Evolutionary conservation across 495 filamentous ascomycete species (phyloP), one percentile per base, ranked within the genome.

Genomic region (Penicillium malachiteum): DNA sequence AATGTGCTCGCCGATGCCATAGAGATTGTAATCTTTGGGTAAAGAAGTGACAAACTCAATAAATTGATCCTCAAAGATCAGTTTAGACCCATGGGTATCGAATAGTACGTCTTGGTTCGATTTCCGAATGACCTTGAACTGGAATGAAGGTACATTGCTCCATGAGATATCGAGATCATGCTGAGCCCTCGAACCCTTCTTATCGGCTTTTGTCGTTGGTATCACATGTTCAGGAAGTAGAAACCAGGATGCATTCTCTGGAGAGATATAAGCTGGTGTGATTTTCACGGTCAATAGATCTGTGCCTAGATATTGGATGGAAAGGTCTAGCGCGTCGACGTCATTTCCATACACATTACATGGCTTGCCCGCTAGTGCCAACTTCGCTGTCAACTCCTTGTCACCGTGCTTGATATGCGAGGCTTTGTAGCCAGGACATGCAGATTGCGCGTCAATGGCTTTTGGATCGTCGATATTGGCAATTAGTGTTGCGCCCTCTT

Each of bases 401-500:
- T 60, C 35, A n/a, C 69, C 77, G 11, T 72, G 58, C 33, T 74
- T 52, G 11, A 85, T 73, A 57, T 81, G 70, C 5, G 71, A 76
- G 3, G 82, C 84, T 42, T 60, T 82, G 62, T 87, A 87, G 1
- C 84, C 84, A 17, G 84, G 84, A 61, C 84, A 87, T 2, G 84
- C 82, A 3, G 76, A 71, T 67, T 94, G 91, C 2, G 86, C 81
- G 67, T 91, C 73, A 48, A 87, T 72, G 13, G 90, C 89, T 34
- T 87, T 44, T 9, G 88, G 85, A 58, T 92, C 89, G 40, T 84
- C 60, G 63, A 92, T 81, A 62, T 91, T 76, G 35, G 90, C 87
- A 26, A 91, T 69, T 34, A 91, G 56, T 14, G 77, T 72, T 16
- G 69, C 78, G 38, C 87, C 88, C 35, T 69, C 51, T 54, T 85